Conservation (phyloP, 2,329 filamentous ascomycete species). For the Aspergillus fischeri region DNA sequence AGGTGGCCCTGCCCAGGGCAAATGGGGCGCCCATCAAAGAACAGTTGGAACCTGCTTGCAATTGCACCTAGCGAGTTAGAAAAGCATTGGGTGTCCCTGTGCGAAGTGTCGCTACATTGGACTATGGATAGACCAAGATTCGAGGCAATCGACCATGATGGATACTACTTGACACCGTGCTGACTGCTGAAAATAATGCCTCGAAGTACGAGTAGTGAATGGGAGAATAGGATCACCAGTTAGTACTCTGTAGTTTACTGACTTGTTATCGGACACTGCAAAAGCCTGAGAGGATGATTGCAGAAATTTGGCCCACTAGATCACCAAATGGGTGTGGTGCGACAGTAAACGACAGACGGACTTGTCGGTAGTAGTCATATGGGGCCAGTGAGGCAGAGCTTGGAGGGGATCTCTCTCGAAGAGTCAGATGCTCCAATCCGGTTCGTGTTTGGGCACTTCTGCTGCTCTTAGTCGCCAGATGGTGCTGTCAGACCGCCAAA, state of each 20-base stretch:
- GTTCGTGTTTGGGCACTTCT: conserved; percentile 26
- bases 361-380: not conserved
- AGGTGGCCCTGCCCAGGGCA: conserved; percentile 16
- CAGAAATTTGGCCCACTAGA: not conserved
- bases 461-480: conserved; percentile 22
- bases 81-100: conserved; percentile 8
- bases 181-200: not conserved
- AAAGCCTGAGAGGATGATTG: not conserved
- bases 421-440: not conserved
- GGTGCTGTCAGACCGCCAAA: conserved; percentile 21
- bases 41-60: conserved; percentile 11
- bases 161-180: too few relatives aligned
- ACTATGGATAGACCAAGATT: not conserved
- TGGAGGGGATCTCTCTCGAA: not conserved
- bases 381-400: not conserved
- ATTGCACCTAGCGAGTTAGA: conserved; percentile 11
- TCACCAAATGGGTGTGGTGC: not conserved
- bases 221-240: not conserved
- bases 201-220: not conserved
- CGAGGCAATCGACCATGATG: not conserved
- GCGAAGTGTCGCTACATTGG: not conserved
- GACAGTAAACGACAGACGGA: not conserved
- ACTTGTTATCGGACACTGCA: not conserved
- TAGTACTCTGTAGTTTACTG: not conserved
- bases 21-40: conserved; percentile 16